These are phyloP conservation scores for Aureobasidium mangrovei DNA, from an alignment of 2,329 filamentous ascomycete species.

Conservation along the genomic window DNA sequence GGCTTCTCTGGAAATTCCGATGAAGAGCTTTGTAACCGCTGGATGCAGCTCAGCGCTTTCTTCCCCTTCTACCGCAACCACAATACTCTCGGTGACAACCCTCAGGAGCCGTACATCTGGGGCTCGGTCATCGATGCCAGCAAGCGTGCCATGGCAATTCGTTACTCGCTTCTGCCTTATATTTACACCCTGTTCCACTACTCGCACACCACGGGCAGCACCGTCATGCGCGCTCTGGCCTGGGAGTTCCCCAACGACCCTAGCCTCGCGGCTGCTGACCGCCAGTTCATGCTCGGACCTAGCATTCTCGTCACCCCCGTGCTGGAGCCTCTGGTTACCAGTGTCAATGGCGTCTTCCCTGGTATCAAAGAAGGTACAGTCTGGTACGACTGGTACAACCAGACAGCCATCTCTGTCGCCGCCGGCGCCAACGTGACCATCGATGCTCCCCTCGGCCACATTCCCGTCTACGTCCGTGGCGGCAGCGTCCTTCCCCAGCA, in stretches of 20 bases:
- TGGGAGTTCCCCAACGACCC: slow-evolving; percentile 71
- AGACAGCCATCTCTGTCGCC: slow-evolving; percentile 43
- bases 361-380: slow-evolving; percentile 50
- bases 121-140: slow-evolving; percentile 54
- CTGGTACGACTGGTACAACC: slow-evolving; percentile 79
- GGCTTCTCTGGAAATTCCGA: slow-evolving; percentile 61
- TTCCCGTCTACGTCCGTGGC: slow-evolving; percentile 63
- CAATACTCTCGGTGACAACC: slow-evolving; percentile 51
- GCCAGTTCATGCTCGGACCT: slow-evolving; percentile 63
- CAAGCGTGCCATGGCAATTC: slow-evolving; percentile 59
- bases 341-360: slow-evolving; percentile 61
- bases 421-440: slow-evolving; percentile 52
- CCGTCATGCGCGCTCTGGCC: slow-evolving; percentile 62
- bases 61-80: slow-evolving; percentile 73
- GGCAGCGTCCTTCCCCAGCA: slow-evolving; percentile 60
- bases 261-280: slow-evolving; percentile 55
- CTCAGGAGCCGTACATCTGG: slow-evolving; percentile 68
- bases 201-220: slow-evolving; percentile 56
- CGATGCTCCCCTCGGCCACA: slow-evolving; percentile 55
- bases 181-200: slow-evolving; percentile 65
- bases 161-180: slow-evolving; percentile 64
- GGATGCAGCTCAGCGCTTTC: slow-evolving; percentile 66
- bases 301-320: slow-evolving; percentile 60
- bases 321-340: slow-evolving; percentile 51
- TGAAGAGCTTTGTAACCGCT: slow-evolving; percentile 62